phyloP scores from a whole-genome alignment of 192 early-diverging fungal species.

The Lunasporangiospora selenospora region DNA sequence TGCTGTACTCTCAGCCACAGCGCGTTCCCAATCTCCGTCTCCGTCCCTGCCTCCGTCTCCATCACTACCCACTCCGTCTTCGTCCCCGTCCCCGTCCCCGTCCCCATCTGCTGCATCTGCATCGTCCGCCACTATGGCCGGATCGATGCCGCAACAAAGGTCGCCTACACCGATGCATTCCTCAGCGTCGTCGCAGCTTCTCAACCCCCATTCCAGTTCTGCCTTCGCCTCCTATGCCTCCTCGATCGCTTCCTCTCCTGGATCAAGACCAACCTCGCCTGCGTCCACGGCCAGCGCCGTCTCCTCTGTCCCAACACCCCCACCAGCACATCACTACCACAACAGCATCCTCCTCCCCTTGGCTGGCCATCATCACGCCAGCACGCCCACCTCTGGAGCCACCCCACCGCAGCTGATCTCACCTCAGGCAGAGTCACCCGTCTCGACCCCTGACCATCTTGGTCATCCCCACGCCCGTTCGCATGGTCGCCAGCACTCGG shows the following conservation, averaged over 20 bases:
- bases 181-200: conserved; percentile 29
- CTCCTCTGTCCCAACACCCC: conserved; percentile 21
- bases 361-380: neutral
- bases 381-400: neutral
- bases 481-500: conserved; percentile 3
- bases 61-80: too few relatives aligned
- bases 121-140: too few relatives aligned
- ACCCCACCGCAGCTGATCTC: neutral
- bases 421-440: neutral
- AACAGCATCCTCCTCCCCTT: conserved; percentile 1
- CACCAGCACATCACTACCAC: conserved; percentile 33
- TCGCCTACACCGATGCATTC: too few relatives aligned
- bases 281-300: conserved; percentile 20
- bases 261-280: conserved; percentile 33
- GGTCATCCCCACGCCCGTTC: neutral
- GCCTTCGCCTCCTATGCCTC: conserved; percentile 43
- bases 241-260: conserved; percentile 40
- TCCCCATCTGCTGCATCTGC: too few relatives aligned
- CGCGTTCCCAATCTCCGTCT: too few relatives aligned
- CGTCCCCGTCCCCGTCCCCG: too few relatives aligned
- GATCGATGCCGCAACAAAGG: too few relatives aligned
- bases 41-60: too few relatives aligned
- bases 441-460: neutral
- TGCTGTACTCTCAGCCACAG: too few relatives aligned
- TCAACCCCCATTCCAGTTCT: conserved; percentile 26